These are phyloP conservation scores for Petunia secreta DNA, from an alignment of 257 asterid genomes.

Conservation along the genomic window DNA sequence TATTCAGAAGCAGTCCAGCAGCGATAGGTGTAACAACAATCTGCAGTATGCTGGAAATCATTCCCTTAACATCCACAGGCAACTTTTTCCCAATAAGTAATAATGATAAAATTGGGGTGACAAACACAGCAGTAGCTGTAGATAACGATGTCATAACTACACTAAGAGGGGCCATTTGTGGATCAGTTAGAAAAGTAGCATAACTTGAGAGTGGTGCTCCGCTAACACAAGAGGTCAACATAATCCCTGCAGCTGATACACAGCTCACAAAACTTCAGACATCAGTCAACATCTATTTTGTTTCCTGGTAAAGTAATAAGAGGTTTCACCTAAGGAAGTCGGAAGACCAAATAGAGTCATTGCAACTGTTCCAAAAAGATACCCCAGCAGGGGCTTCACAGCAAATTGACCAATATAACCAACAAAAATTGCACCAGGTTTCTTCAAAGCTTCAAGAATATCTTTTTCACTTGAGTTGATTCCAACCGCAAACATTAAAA, in stretches of 20 bases:
- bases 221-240: constrained; percentile 93
- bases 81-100: constrained; percentile 82
- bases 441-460: constrained; percentile 86
- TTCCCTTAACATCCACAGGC: constrained; percentile 93
- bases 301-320: background rate
- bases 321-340: constrained; percentile 65
- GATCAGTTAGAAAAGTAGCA: constrained; percentile 90
- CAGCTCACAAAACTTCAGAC: constrained; percentile 37
- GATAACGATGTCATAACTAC: constrained; percentile 97
- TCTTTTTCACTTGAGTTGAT: constrained; percentile 90
- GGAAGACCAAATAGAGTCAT: constrained; percentile 74
- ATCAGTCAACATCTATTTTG: background rate
- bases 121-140: constrained; percentile 84
- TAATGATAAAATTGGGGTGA: constrained; percentile 82
- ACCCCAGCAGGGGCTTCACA: constrained; percentile 88
- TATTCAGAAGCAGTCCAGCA: constrained; percentile 80
- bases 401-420: constrained; percentile 86
- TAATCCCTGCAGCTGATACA: constrained; percentile 82
- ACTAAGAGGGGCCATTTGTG: constrained; percentile 95
- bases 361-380: constrained; percentile 73
- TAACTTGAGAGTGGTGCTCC: constrained; percentile 98
- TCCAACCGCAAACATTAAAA: constrained; percentile 98
- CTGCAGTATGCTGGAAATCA: constrained; percentile 88
- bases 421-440: constrained; percentile 71
- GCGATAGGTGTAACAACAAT: constrained; percentile 92